Evolutionary conservation across 371 early-diverging fungal genomes (phyloP), one percentile per base, ranked within the genome.

Genomic region (Chytridium lagenaria): DNA sequence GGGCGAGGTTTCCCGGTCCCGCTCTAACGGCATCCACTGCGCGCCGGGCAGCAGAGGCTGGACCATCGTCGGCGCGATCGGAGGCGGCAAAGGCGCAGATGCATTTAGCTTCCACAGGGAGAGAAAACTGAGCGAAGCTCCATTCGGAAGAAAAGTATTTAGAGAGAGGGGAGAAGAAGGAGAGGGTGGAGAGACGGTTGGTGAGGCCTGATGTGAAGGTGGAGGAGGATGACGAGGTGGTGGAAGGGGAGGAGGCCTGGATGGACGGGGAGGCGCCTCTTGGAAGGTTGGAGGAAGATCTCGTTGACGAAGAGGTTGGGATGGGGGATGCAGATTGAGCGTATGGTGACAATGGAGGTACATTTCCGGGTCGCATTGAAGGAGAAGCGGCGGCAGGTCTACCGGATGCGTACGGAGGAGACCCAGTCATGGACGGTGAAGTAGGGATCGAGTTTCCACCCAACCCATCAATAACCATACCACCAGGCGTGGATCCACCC

Each of bases 141-240:
- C 96, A 95, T 73, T 94, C 94, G 19, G 93, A 93, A 23, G 93
- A 91, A 84, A 97, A 95, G 77, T 97, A 96, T 77, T 94, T 94
- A 26, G 95, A 96, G 70, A 97, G 77, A 19, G 94, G 93, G 78
- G 95, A 93, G 90, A 97, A 90, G 71, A 95, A 95, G 50, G 92
- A 90, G 0, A 97, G 81, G 66, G 91, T 72, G 3, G 91, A 91
- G 44, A 88, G 87, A 50, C 90, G 86, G 77, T 91, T 92, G 16
- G 61, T 61, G 30, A 61, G 61, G 12, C 36, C 31, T 23, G 61
- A 61, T 7, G 61, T 34, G 10, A 61, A 34, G 36, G 61, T 33
- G 10, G 12, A 5, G 26, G 16, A 15, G 7, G 5, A 10, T 5
- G 57, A 19, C 7, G 57, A 10, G 26, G 10, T 16, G 80, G 77